Conservation (phyloP, 495 filamentous ascomycete species). For the Hamigera avellanea region DNA sequence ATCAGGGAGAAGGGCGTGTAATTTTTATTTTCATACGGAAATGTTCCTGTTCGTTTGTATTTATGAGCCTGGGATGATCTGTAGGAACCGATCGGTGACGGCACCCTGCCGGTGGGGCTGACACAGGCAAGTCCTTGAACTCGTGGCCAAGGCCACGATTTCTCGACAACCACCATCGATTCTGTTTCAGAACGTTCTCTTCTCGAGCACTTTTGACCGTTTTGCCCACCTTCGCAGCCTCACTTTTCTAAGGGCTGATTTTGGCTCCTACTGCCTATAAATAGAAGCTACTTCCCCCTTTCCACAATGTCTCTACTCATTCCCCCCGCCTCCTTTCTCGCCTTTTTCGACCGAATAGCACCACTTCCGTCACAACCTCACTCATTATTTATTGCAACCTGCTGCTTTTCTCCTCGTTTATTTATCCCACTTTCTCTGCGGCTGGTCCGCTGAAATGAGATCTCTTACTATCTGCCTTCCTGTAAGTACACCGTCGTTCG, state of each 20-base stretch:
- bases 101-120: neutral
- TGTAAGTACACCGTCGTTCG: too few relatives aligned
- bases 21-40: neutral
- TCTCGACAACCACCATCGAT: slow-evolving; percentile 1
- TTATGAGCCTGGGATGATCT: neutral
- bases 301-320: neutral
- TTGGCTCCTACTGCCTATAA: slow-evolving; percentile 1
- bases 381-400: neutral
- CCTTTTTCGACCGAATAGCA: too few relatives aligned
- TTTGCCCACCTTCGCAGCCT: neutral
- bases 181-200: neutral
- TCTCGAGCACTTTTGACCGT: neutral
- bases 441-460: slow-evolving; percentile 1
- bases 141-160: neutral
- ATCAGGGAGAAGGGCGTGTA: neutral
- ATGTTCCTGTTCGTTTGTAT: neutral
- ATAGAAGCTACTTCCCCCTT: slow-evolving; percentile 1
- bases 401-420: neutral
- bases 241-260: neutral
- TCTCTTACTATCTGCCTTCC: neutral
- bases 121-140: neutral
- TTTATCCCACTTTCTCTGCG: neutral
- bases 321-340: neutral
- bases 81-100: neutral
- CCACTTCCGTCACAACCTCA: slow-evolving; percentile 1